Base-by-base conservation (phyloP, 441 rosid species). In the Rhodomyrtus psidioides region DNA sequence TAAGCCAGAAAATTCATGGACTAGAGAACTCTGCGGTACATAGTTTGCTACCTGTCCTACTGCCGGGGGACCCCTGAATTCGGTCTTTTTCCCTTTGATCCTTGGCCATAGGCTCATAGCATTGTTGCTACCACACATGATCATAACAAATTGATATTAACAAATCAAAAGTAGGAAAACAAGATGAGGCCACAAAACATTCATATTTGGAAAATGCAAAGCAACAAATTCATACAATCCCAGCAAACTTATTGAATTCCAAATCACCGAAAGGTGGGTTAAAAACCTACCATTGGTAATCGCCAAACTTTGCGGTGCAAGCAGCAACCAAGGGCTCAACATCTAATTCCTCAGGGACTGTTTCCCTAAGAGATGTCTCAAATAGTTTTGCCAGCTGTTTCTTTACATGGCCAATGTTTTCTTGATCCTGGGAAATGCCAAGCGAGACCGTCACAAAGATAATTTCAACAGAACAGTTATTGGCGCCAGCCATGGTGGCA, bases 91-190 rank as follows among this genome's bases (percentile, higher is more conserved):
- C 81, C 95, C 98, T 92, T 93, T 95, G 7, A 96, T 89, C 76
- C 91, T 90, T 46, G 96, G 87, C 93, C 94, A 97, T 17, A 96
- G 88, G 26, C 96, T 90, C 99, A 97, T 96, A 82, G 99, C 99
- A 91, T 96, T 95, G 85, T 97, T 96, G 87, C 98, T 97, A 91
- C 89, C 86, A 55, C 75, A 83, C 75, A 76, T 27, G 53, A 59
- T 26, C 12, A 70, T 62, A 24, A 83, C 49, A 75, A 15, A 62
- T 76, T 13, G 86, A 30, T 86, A 75, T 39, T 82, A 82, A 53
- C 57, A 81, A 60, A 49, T 51, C 39, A 81, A 83, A 49, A 27
- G 49, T 44, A 21, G 42, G 54, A 62, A 39, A 55, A 54, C 27
- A 74, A 34, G 49, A 65, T 5, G 49, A 34, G n/a, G 79, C 79